phyloP scores from a whole-genome alignment of 2,329 filamentous ascomycete species.

The Truncatella angustata region DNA sequence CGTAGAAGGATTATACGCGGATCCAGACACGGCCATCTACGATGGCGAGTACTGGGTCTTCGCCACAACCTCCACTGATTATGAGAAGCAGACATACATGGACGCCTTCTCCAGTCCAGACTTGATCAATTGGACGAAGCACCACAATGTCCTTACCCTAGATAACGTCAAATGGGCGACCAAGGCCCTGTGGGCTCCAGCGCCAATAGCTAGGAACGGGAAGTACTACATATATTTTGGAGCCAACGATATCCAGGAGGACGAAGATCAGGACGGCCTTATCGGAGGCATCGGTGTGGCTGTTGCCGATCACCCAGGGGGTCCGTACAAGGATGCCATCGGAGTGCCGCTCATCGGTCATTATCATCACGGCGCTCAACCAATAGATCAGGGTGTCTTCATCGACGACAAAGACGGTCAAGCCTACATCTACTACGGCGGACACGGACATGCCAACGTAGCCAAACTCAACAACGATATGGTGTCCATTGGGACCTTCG shows the following conservation, averaged over 20 bases:
- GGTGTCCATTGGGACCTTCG: conserved; percentile 39
- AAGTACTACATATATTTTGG: conserved; percentile 50
- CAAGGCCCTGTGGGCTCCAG: conserved; percentile 46
- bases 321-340: conserved; percentile 40
- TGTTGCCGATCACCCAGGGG: conserved; percentile 32
- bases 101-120: conserved; percentile 50
- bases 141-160: conserved; percentile 40
- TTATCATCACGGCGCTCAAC: conserved; percentile 45
- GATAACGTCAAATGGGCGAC: conserved; percentile 40
- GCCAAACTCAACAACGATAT: conserved; percentile 42
- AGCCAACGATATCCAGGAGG: conserved; percentile 43
- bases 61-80: conserved; percentile 42
- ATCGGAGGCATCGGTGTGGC: conserved; percentile 42
- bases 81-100: conserved; percentile 46
- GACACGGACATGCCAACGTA: conserved; percentile 40
- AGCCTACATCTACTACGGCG: conserved; percentile 43
- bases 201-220: conserved; percentile 39
- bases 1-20: conserved; percentile 48
- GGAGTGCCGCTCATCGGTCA: conserved; percentile 40
- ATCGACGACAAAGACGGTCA: conserved; percentile 36
- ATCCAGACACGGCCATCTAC: conserved; percentile 48
- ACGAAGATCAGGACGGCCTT: conserved; percentile 21
- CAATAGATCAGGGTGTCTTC: conserved; percentile 45
- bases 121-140: conserved; percentile 46
- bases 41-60: conserved; percentile 45